A percentile compares a stretch with the other conserved stretches of the same genome.
phyloP scores from a whole-genome alignment of 805 yeast genomes.

The Ogataea saltuana region DNA sequence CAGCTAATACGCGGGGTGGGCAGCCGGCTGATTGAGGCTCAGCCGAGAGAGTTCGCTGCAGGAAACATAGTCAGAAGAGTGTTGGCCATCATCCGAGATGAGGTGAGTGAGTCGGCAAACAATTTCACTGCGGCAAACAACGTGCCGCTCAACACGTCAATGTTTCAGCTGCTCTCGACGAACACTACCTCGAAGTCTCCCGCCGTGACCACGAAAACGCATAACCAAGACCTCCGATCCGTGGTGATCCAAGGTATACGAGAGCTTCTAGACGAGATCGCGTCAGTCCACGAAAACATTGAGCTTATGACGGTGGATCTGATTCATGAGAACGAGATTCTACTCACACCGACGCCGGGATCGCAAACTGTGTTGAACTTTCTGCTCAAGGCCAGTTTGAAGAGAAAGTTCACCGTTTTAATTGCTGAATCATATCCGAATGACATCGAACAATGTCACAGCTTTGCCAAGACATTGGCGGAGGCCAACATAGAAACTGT shows the following conservation, averaged over 20 bases:
- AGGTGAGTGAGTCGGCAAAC: conserved; percentile 51
- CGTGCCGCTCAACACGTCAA: conserved; percentile 69
- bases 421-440: conserved; percentile 94
- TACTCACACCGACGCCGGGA: conserved; percentile 92
- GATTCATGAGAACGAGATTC: conserved; percentile 87
- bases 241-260: conserved; percentile 89
- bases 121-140: conserved; percentile 26
- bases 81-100: conserved; percentile 83
- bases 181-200: conserved; percentile 26
- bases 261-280: conserved; percentile 88
- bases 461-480: conserved; percentile 75
- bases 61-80: conserved; percentile 93
- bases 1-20: conserved; percentile 75
- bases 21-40: conserved; percentile 65
- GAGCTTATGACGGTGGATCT: conserved; percentile 89
- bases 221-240: conserved; percentile 70
- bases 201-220: conserved; percentile 39
- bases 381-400: conserved; percentile 78
- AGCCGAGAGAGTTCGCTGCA: conserved; percentile 83
- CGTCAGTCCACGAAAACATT: conserved; percentile 85
- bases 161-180: conserved; percentile 82
- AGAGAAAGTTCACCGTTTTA: conserved; percentile 87
- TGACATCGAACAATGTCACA: conserved; percentile 73
- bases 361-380: conserved; percentile 88
- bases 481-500: conserved; percentile 87